Evolutionary conservation across 2,329 filamentous ascomycete genomes (phyloP), one percentile per base, ranked within the genome.

Genomic region (Diaporthe sp.): DNA sequence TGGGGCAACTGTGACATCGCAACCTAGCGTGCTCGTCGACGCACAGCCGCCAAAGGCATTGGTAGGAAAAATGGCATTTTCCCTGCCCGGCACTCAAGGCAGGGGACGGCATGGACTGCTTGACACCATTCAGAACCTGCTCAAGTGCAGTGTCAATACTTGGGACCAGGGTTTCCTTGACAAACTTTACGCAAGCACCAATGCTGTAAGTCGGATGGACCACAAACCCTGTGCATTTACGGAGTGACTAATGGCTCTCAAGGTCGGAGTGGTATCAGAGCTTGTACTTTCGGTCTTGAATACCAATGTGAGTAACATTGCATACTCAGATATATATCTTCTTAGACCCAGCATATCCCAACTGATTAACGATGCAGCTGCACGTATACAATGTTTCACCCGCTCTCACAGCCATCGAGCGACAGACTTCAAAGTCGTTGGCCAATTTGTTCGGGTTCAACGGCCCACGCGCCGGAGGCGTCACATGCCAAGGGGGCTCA

Each of bases 91-190:
- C 13, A 53, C 4, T 53, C n/a, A 25, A 53, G 49, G 49, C 9
- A 22, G 49, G n/a, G 49, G 49, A 13, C 49, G n/a, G 4, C 2
- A 25, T 25, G 49, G 49, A 4, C 49, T 53, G 22, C 49, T 53
- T n/a, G 88, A 91, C 46, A 90, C 91, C 4, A 89, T 98, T 58
- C 87, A 91, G 79, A 90, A 92, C 76, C 88, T 98, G n/a, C 87
- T 98, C 57, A 89, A 91, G 78, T 95, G 97, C 84, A 96, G 94
- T 80, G 96, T 98, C 81, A 98, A 98, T 85, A 98, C 96, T n/a
- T 98, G 96, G 94, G 94, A 98, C 81, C 96, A 98, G 84, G 96
- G 96, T 12, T 98, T 98, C 84, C 86, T 98, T 81, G 96, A 98
- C 85, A 98, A 98, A 86, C 88, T 98, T 25, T 98, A 98, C 84